Evolutionary conservation across 2,329 filamentous ascomycete species (phyloP).

Genomic region (Colletotrichum melonis): DNA sequence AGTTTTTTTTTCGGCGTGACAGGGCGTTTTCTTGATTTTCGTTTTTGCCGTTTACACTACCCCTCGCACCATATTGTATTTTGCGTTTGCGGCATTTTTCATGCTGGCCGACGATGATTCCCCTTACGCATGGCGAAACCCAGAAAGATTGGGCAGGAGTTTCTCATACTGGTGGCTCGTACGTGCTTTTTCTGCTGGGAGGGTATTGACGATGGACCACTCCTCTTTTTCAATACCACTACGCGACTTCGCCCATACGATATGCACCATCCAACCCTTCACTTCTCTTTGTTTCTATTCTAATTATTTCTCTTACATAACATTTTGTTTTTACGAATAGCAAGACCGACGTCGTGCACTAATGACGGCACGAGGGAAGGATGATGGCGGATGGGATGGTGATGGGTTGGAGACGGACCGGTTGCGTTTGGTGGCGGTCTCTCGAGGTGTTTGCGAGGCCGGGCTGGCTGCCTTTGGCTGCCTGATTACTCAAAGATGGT

Average conservation of each 20-base stretch:
- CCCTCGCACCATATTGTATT: constrained; percentile 27
- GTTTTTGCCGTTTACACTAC: constrained; percentile 18
- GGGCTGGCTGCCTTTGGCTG: background rate
- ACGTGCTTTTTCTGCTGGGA: constrained; percentile 20
- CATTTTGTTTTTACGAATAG: constrained; percentile 20
- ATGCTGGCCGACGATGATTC: constrained; percentile 33
- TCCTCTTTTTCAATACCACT: constrained; percentile 29
- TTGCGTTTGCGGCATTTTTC: constrained; percentile 33
- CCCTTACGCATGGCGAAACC: constrained; percentile 36
- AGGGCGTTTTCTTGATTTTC: background rate
- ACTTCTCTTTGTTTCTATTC: constrained; percentile 18
- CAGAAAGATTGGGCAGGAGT: constrained; percentile 32
- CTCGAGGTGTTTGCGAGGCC: background rate
- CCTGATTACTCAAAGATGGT: background rate
- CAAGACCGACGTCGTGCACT: constrained; percentile 24
- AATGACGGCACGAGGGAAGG: constrained; percentile 28
- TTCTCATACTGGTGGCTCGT: constrained; percentile 30
- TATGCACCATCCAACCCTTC: constrained; percentile 4
- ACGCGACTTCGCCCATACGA: constrained; percentile 21
- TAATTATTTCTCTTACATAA: constrained; percentile 29
- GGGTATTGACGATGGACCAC: background rate
- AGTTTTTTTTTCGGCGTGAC: constrained; percentile 2
- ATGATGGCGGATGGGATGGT: background rate
- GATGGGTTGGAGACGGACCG: background rate
- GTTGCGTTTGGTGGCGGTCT: background rate